Evolutionary conservation across 1,284 basidiomycete genomes (phyloP), one percentile per base, ranked within the genome.

Genomic region (Ceratobasidium sp.): DNA sequence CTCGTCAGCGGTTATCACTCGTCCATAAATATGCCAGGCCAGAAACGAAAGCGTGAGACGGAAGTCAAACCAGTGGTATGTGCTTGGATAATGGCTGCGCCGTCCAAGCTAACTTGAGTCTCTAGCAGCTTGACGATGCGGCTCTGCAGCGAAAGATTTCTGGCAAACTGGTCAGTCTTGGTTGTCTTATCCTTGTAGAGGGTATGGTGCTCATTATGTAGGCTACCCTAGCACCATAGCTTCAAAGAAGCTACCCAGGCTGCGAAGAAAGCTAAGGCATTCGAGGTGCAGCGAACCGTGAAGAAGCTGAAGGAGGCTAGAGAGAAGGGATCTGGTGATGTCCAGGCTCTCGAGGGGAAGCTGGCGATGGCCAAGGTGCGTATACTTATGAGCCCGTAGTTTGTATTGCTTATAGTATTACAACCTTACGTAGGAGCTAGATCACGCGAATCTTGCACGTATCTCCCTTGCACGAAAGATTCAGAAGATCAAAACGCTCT

Each of bases 221-320:
- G 61, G 38, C 52, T 43, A 26, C 26, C 57, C 46, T 79, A 91
- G 93, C 88, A 92, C 79, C 91, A 92, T 77, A 85, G 86, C 75
- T 77, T 90, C 64, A 89, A 86, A 79, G 87, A 91, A 76, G 84
- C 91, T 21, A 84, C 84, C 72, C 91, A 90, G 77, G 87, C 89
- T 4, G 87, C 89, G 59, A 98, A 95, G 83, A 94, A 91, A 80
- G 89, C 91, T 8, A 93, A 90, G 80, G 84, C 87, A 0, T 94
- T 94, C 76, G 96, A 98, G 82, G 87, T 89, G 0, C 93, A 92
- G 81, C 93, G 92, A 78, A 81, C 92, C 16, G 87, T 96, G 67
- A 96, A 95, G 84, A 91, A 89, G 82, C 82, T 96, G 73, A 96
- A 92, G 81, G 85, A 85, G 16, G 55, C 30, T 38, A 52, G 50